These are phyloP conservation scores for Neopestalotiopsis sp. DNA, from an alignment of 2,329 filamentous ascomycete species.

Conservation along the genomic window DNA sequence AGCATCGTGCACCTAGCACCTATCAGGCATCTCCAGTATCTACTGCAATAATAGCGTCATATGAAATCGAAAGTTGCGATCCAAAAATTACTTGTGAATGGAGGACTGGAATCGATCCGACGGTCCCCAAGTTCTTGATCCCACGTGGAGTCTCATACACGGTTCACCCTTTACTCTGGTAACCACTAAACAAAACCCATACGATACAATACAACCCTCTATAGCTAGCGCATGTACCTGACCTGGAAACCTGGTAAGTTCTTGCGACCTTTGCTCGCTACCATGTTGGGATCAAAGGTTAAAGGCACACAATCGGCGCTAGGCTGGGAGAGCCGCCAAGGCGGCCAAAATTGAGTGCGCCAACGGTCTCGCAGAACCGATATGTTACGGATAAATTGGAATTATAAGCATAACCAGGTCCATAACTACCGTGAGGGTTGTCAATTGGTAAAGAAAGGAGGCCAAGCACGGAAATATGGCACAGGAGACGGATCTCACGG, in stretches of 20 bases:
- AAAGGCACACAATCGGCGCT: neutral
- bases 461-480: neutral
- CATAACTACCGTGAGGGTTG: neutral
- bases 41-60: neutral
- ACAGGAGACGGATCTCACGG: neutral
- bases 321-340: slow-evolving; percentile 1
- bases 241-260: too few species aligned
- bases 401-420: slow-evolving; percentile 5
- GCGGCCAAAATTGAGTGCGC: slow-evolving; percentile 9
- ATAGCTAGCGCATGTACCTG: neutral
- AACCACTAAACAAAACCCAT: neutral
- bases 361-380: slow-evolving; percentile 10
- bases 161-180: neutral
- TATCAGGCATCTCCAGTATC: neutral
- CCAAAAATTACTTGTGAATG: neutral
- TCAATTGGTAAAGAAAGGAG: neutral
- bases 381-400: neutral
- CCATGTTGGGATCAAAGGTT: too few species aligned
- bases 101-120: slow-evolving; percentile 1
- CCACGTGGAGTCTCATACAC: neutral
- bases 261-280: too few species aligned
- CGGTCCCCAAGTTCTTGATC: neutral
- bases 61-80: neutral
- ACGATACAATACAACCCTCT: neutral
- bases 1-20: neutral